A percentile compares a stretch with the other conserved stretches of the same genome.
These are phyloP conservation scores for Neurospora sp. DNA, from an alignment of 495 filamentous ascomycete genomes.

Conservation along the genomic window DNA sequence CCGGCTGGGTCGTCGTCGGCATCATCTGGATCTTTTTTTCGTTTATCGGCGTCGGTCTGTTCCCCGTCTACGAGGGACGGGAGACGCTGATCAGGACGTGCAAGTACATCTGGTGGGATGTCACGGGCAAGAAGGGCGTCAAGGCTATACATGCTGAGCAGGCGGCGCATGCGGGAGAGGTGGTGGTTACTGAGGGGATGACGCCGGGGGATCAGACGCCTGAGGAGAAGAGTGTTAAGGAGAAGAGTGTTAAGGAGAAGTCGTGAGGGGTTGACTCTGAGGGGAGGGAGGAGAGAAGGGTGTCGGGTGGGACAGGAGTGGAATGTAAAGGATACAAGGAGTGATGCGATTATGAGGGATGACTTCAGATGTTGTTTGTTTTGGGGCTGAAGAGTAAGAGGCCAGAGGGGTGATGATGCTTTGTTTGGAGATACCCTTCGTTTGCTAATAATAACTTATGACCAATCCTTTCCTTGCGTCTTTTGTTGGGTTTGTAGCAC, in stretches of 20 bases:
- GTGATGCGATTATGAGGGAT: too few relatives aligned
- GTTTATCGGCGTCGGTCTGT: slow-evolving; percentile 62
- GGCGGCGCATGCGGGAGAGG: neutral
- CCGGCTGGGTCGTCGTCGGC: slow-evolving; percentile 79
- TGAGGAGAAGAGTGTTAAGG: neutral
- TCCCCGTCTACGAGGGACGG: slow-evolving; percentile 74
- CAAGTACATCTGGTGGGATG: slow-evolving; percentile 57
- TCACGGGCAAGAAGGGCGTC: slow-evolving; percentile 48
- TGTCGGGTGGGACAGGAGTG: too few relatives aligned
- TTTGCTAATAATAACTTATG: neutral
- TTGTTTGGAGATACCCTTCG: neutral
- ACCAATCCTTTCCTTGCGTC: neutral
- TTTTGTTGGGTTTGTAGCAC: too few relatives aligned
- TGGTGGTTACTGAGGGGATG: neutral
- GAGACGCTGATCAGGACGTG: slow-evolving; percentile 54
- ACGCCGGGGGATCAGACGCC: neutral
- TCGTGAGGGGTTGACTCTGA: too few relatives aligned
- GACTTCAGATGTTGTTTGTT: too few relatives aligned
- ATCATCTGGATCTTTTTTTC: slow-evolving; percentile 82
- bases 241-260: neutral
- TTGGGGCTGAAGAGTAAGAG: too few relatives aligned
- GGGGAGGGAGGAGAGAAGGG: too few relatives aligned
- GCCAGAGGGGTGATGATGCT: neutral
- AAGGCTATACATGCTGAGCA: slow-evolving; percentile 28
- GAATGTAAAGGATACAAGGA: too few relatives aligned